phyloP scores from a whole-genome alignment of 108 stramenopile species.

The Pseudonitzschia pungens region DNA sequence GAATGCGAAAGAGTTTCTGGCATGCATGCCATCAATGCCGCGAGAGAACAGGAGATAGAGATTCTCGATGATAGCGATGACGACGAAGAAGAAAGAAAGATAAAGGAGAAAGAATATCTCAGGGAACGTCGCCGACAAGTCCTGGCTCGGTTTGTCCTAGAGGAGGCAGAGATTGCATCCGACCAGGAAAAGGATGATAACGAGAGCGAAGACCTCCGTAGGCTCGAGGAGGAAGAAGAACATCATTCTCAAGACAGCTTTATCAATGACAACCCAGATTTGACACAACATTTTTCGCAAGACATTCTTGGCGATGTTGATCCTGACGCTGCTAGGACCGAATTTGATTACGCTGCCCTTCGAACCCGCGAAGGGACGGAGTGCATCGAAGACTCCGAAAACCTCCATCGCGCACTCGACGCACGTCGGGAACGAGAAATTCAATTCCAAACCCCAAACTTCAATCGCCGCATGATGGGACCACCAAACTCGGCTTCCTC shows the following conservation, averaged over 20 bases:
- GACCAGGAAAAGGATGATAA: slow-evolving; percentile 71
- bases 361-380: background rate
- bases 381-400: background rate
- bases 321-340: slow-evolving; percentile 24
- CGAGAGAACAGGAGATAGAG: background rate
- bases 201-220: slow-evolving; percentile 51
- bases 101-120: slow-evolving; percentile 10
- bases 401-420: slow-evolving; percentile 59
- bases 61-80: background rate
- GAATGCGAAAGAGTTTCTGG: background rate
- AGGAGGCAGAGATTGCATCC: slow-evolving; percentile 58
- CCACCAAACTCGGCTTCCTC: background rate
- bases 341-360: slow-evolving; percentile 14
- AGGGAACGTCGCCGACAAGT: slow-evolving; percentile 12
- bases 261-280: slow-evolving; percentile 81
- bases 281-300: slow-evolving; percentile 71
- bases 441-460: slow-evolving; percentile 68
- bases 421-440: slow-evolving; percentile 47
- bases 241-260: slow-evolving; percentile 55
- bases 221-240: slow-evolving; percentile 69
- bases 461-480: slow-evolving; percentile 65
- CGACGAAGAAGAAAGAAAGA: slow-evolving; percentile 2
- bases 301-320: slow-evolving; percentile 66
- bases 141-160: slow-evolving; percentile 36
- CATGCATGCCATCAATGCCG: slow-evolving; percentile 1